Percentiles rank a stretch among this genome's conserved stretches.
Conservation (phyloP, 164 flowering plant genomes). For the Vitis cinerea region DNA sequence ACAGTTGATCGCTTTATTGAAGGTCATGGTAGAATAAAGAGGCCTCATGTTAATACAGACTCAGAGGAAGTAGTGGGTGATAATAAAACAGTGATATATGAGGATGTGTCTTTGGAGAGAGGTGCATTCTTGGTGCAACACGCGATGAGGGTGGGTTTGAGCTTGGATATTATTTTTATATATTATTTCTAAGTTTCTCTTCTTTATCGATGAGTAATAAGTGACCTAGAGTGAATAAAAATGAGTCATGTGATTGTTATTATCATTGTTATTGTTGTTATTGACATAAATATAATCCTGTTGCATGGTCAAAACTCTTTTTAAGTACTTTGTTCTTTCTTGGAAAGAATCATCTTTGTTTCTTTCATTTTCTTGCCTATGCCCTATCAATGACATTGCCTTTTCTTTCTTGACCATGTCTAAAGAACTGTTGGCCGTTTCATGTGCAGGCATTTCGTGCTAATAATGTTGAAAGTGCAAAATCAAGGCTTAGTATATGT, state of each 20-base stretch:
- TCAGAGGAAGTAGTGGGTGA: constrained; percentile 33
- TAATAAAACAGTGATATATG: constrained; percentile 61
- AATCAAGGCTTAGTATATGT: constrained; percentile 83
- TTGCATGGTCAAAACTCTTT: no score
- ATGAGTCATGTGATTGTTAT: no score
- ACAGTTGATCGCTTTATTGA: constrained; percentile 89
- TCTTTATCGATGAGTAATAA: no score
- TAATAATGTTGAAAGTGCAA: constrained; percentile 86
- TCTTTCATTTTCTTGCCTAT: not conserved
- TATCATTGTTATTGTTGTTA: no score
- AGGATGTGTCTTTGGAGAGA: constrained; percentile 90
- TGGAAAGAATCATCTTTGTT: not conserved
- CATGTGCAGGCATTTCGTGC: constrained; percentile 82
- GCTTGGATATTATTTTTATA: not conserved
- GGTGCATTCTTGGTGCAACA: constrained; percentile 97
- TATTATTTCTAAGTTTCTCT: no score
- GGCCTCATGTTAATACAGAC: constrained; percentile 47
- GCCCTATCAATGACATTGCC: not conserved
- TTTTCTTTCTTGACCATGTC: not conserved
- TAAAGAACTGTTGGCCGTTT: constrained; percentile 8
- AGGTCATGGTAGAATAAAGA: constrained; percentile 94
- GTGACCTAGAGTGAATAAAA: no score
- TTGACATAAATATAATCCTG: no score
- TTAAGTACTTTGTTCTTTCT: no score
- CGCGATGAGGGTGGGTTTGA: constrained; percentile 87